These are phyloP conservation scores for Hemileia vastatrix DNA, from an alignment of 1,284 basidiomycete species.

Conservation along the genomic window DNA sequence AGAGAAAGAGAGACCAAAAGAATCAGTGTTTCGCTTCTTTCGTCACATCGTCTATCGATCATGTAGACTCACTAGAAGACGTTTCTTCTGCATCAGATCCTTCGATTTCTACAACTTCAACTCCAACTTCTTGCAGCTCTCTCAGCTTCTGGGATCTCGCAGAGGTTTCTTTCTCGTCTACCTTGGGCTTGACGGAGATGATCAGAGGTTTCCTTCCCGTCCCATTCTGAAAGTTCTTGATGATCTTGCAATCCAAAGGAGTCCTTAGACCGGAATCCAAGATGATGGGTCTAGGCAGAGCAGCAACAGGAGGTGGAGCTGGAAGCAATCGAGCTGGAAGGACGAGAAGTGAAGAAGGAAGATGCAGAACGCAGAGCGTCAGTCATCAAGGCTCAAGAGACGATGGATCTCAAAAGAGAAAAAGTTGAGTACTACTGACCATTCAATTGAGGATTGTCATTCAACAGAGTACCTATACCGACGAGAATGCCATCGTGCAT, in stretches of 20 bases:
- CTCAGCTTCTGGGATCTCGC: constrained; percentile 33
- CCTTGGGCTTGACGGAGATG: constrained; percentile 49
- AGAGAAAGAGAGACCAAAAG: constrained; percentile 46
- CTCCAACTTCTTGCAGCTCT: constrained; percentile 43
- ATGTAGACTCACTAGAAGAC: neutral
- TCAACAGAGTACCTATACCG: constrained; percentile 77
- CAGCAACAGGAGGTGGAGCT: constrained; percentile 41
- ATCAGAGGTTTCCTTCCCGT: constrained; percentile 66
- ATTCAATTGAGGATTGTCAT: constrained; percentile 87
- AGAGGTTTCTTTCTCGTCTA: constrained; percentile 19
- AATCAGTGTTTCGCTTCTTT: constrained; percentile 2
- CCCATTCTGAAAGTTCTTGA: constrained; percentile 57
- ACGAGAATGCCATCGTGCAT: constrained; percentile 88
- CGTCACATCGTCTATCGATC: neutral
- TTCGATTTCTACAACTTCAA: constrained; percentile 50
- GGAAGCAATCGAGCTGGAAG: constrained; percentile 43
- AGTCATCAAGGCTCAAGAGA: neutral
- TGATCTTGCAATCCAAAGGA: constrained; percentile 59
- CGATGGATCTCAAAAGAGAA: too few relatives aligned
- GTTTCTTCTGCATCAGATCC: constrained; percentile 33
- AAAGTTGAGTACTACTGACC: constrained; percentile 57
- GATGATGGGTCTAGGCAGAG: constrained; percentile 67
- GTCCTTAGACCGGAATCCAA: constrained; percentile 68
- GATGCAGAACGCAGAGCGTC: neutral
- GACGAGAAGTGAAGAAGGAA: neutral